These are phyloP conservation scores for Penicillium sp. DNA, from an alignment of 2,329 filamentous ascomycete genomes.

Conservation along the genomic window DNA sequence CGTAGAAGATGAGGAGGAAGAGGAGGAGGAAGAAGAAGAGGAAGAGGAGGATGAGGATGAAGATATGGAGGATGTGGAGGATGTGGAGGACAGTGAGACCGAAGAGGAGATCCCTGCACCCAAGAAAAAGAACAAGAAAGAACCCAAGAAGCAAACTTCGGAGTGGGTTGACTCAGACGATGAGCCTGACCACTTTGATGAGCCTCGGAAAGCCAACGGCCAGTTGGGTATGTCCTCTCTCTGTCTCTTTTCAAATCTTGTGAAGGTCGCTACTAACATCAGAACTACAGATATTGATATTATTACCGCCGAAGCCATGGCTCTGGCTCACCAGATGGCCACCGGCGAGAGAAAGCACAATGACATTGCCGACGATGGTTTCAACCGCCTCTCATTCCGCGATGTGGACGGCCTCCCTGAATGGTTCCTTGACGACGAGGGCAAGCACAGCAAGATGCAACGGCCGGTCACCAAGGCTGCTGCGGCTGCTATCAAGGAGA, in stretches of 20 bases:
- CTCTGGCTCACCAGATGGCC: slow-evolving; percentile 86
- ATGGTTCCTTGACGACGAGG: slow-evolving; percentile 96
- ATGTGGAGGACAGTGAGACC: slow-evolving; percentile 21
- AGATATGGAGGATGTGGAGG: slow-evolving; percentile 12
- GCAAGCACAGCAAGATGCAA: slow-evolving; percentile 76
- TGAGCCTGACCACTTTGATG: slow-evolving; percentile 33
- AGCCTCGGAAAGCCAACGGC: slow-evolving; percentile 44
- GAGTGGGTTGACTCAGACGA: slow-evolving; percentile 38
- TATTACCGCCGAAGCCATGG: slow-evolving; percentile 99
- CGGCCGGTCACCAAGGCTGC: slow-evolving; percentile 91
- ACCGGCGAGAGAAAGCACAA: slow-evolving; percentile 77
- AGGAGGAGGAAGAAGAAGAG: slow-evolving; percentile 45
- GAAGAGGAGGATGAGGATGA: slow-evolving; percentile 30
- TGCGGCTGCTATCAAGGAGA: slow-evolving; percentile 90
- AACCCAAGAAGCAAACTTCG: slow-evolving; percentile 21
- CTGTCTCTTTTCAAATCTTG: slow-evolving; percentile 16
- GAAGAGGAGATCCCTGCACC: slow-evolving; percentile 15
- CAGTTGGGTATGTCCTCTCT: slow-evolving; percentile 43
- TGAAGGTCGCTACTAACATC: slow-evolving; percentile 19
- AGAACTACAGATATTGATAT: slow-evolving; percentile 78
- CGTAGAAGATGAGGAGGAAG: slow-evolving; percentile 66
- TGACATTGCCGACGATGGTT: slow-evolving; percentile 85
- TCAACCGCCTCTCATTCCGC: slow-evolving; percentile 89
- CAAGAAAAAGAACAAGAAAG: slow-evolving; percentile 25
- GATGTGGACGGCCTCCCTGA: slow-evolving; percentile 90